Base-by-base conservation (phyloP, 345 rosid genomes). In the Gossypium longicalyx region DNA sequence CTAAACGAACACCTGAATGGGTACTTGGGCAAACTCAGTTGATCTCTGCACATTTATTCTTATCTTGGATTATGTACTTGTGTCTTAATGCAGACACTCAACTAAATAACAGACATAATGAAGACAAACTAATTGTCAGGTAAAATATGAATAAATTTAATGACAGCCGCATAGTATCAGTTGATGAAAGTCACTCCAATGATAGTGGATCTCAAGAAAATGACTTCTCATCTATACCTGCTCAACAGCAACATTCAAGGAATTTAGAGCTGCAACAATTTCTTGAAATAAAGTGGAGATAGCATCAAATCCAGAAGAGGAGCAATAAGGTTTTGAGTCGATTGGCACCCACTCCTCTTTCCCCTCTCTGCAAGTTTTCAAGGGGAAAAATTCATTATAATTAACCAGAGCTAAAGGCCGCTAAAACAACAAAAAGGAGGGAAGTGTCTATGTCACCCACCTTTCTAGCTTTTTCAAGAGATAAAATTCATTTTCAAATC, bases 401-500 rank as follows among this genome's bases (percentile, higher is more conserved):
- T 66, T 61, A n/a, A 25, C 49, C 27, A 45, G 38, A 23, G 71
- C 63, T 27, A 12, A 45, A 19, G 60, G 47, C 3, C 9, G 58
- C 62, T 67, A 16, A 44, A 66, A 53, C 70, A 63, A 57, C 2
- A 65, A 57, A 73, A 74, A 49, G 22, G 60, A 57, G 41, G 53
- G 20, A 67, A 8, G 54, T 4, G 20, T 45, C 25, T 44, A 20
- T 67, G 48, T 52, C 11, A 43, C 83, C 47, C 77, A 92, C 98
- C 93, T 78, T 57, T 79, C 70, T 48, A 77, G 79, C 76, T 82
- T 89, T 87, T 91, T 90, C 77, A 95, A 88, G 77, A 95, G 88
- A 77, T 83, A 84, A 81, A 95, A 95, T 83, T 95, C 99, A 77
- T 83, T 93, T 79, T 95, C 99, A 78, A 93, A 95, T 74, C 99